Evolutionary conservation across 2,329 filamentous ascomycete genomes (phyloP), one percentile per base, ranked within the genome.

Genomic region (Colletotrichum echinochloae): DNA sequence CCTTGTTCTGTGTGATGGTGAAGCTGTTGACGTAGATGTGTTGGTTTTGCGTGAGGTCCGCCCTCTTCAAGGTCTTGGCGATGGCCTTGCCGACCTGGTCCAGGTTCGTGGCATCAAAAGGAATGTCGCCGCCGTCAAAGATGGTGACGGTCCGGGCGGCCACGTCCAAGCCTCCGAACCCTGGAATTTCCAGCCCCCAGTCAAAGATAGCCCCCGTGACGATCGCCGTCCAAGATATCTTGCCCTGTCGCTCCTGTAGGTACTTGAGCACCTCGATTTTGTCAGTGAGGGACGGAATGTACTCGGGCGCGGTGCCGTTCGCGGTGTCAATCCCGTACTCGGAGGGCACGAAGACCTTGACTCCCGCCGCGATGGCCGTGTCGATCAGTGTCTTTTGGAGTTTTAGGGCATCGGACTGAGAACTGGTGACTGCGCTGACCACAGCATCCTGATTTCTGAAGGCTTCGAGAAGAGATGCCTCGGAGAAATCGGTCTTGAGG

Each of bases 1-100:
- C 78, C 72, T 91, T 82, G 30, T 87, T 87, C 78, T 91, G 89
- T 0, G 86, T 85, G 0, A 85, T 83, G 35, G 84, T 84, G 73
- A 90, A 88, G 1, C 51, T 56, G 16, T 64, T 56, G 20, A 56
- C 39, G 30, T 56, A 64, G 39, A 64, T 14, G 46, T 46, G 4
- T 35, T 48, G 61, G 8, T 64, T 64, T n/a, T 1, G 26, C 3
- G 51, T 57, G 2, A 56, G 51, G 2, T 35, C 28, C 26, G 39
- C 30, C 1, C 26, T 48, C 28, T 23, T 48, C 28, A 64, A 1
- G 9, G 26, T 23, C 1, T 35, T 46, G 1, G 51, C 20, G 14
- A 64, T 48, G 37, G 61, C 61, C 39, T 28, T 64, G 28, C 37
- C 61, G 9, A 37, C 51, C n/a, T 64, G 51, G 23, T 28, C n/a